Evolutionary conservation across 345 rosid genomes (phyloP).

Genomic region (Murraya paniculata): DNA sequence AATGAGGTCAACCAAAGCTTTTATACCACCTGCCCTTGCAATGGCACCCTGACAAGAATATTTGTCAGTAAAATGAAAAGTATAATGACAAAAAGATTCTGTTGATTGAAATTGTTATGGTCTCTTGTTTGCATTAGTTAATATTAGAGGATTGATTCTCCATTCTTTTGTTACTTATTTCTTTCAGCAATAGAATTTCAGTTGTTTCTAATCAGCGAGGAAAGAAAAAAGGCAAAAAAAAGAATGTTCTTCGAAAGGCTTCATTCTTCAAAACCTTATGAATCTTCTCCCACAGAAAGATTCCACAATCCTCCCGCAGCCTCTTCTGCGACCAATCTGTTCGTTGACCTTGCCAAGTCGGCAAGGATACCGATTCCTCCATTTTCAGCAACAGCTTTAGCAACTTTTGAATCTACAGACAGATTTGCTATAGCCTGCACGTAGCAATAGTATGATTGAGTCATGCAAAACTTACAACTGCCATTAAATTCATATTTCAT

Average conservation of each 20-base stretch:
- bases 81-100: neutral
- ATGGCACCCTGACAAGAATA: slow-evolving; percentile 31
- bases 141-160: neutral
- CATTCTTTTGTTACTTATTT: neutral
- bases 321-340: slow-evolving; percentile 40
- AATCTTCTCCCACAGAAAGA: slow-evolving; percentile 46
- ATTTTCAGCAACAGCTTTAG: slow-evolving; percentile 35
- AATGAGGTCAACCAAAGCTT: slow-evolving; percentile 41
- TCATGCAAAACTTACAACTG: neutral
- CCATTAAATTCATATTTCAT: neutral
- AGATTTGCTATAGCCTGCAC: slow-evolving; percentile 39
- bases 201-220: neutral
- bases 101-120: neutral
- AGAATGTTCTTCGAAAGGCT: neutral
- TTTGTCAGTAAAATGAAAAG: neutral
- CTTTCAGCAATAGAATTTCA: neutral
- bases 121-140: neutral
- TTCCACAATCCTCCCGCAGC: slow-evolving; percentile 47
- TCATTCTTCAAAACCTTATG: slow-evolving; percentile 34
- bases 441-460: neutral
- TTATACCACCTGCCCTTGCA: slow-evolving; percentile 37
- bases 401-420: slow-evolving; percentile 37
- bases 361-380: slow-evolving; percentile 40
- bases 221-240: neutral
- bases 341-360: slow-evolving; percentile 32